phyloP scores from a whole-genome alignment of 495 filamentous ascomycete genomes.

The Penicillium egyptiacum region DNA sequence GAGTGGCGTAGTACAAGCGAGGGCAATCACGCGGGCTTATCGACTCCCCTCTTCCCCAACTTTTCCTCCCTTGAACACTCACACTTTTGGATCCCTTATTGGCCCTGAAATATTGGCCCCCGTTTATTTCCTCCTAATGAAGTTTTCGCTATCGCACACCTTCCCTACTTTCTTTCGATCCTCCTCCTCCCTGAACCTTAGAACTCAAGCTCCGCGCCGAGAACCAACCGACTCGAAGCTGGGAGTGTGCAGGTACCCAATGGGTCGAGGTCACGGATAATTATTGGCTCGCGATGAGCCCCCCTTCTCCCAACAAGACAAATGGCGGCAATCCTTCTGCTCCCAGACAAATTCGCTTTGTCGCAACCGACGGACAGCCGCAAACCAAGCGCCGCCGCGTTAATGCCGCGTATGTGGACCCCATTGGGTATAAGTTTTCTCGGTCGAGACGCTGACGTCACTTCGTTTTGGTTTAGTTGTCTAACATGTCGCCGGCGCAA shows the following conservation, averaged over 20 bases:
- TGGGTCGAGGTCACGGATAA: conserved; percentile 45
- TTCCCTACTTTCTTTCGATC: conserved; percentile 17
- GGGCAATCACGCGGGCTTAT: conserved; percentile 6
- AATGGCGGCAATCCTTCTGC: conserved; percentile 37
- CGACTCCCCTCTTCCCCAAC: conserved; percentile 4
- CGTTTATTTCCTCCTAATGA: conserved; percentile 18
- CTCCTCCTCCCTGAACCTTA: conserved; percentile 11
- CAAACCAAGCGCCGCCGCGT: conserved; percentile 78
- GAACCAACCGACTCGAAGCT: neutral
- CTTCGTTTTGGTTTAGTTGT: conserved; percentile 50
- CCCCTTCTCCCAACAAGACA: conserved; percentile 47
- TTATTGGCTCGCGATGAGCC: conserved; percentile 48
- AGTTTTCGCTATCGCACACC: conserved; percentile 18
- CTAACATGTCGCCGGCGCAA: conserved; percentile 80
- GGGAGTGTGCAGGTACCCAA: conserved; percentile 29
- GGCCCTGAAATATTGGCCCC: neutral
- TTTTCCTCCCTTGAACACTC: conserved; percentile 13
- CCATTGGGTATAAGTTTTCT: neutral
- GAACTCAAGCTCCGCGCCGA: conserved; percentile 4
- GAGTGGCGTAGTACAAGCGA: conserved; percentile 9
- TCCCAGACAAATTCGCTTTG: conserved; percentile 66
- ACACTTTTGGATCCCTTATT: conserved; percentile 2
- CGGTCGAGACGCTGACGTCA: conserved; percentile 22
- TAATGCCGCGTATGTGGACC: conserved; percentile 68
- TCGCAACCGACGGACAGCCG: conserved; percentile 78